These are phyloP conservation scores for Perkinsus chesapeaki DNA, from an alignment of 169 alveolate species.

Conservation along the genomic window DNA sequence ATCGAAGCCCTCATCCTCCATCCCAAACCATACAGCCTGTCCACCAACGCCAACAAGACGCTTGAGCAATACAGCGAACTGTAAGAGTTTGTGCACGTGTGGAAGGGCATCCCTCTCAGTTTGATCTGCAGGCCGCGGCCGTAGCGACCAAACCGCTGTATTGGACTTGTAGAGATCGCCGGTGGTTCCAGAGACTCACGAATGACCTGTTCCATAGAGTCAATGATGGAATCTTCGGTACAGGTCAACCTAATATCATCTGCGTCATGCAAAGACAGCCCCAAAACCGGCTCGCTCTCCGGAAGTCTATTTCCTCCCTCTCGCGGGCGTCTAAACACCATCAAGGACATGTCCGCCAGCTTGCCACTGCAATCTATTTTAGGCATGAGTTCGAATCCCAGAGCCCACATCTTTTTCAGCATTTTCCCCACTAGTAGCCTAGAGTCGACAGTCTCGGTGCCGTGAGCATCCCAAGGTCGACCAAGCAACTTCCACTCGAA, in stretches of 20 bases:
- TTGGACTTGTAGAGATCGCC: not conserved
- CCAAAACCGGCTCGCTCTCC: not conserved
- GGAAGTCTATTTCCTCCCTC: not conserved
- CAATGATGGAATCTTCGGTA: not conserved
- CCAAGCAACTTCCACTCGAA: not conserved
- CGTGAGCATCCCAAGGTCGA: not conserved
- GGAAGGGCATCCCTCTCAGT: not conserved
- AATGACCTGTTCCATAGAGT: not conserved
- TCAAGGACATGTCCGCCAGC: not conserved
- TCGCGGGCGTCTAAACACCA: not conserved
- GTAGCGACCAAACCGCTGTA: not conserved
- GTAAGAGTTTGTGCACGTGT: not conserved
- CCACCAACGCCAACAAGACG: not conserved
- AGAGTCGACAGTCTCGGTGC: not conserved
- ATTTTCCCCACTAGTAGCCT: not conserved
- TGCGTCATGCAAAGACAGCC: not conserved
- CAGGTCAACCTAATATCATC: not conserved
- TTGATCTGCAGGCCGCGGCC: not conserved
- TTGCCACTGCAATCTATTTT: not conserved
- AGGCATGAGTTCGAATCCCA: not conserved
- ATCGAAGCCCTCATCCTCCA: not conserved
- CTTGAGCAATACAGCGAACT: not conserved
- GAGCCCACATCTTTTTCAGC: not conserved
- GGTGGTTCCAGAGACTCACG: not conserved
- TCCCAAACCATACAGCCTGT: not conserved